Percentiles rank a stretch among this genome's conserved stretches.
phyloP scores from a whole-genome alignment of 2,329 filamentous ascomycete species.

The Lasiodiplodia sp. region DNA sequence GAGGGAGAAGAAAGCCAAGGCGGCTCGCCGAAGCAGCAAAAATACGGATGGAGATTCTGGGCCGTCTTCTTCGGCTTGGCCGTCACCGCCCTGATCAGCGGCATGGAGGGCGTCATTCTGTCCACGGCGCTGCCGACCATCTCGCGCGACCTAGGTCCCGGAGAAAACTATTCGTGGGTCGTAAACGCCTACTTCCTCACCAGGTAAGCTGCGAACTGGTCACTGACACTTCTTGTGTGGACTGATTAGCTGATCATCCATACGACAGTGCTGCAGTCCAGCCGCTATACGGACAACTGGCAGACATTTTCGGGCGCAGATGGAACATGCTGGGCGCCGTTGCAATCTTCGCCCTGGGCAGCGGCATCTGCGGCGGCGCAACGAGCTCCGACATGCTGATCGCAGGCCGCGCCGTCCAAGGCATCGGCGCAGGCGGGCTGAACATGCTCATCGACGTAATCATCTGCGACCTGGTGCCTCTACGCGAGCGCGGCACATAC shows the following conservation, averaged over 20 bases:
- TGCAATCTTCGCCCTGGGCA: conserved; percentile 60
- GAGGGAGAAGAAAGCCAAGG: neutral
- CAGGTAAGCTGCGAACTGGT: neutral
- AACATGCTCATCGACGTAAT: conserved; percentile 50
- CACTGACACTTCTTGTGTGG: no score
- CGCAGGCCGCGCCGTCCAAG: conserved; percentile 63
- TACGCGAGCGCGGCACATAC: conserved; percentile 54
- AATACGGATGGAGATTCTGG: conserved; percentile 34
- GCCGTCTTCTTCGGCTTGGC: conserved; percentile 40
- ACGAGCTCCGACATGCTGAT: conserved; percentile 57
- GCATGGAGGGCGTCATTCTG: conserved; percentile 50
- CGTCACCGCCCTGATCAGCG: conserved; percentile 41
- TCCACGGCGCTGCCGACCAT: conserved; percentile 54
- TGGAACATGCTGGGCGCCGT: conserved; percentile 48
- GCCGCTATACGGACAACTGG: conserved; percentile 59
- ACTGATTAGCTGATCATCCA: neutral
- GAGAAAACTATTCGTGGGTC: conserved; percentile 47
- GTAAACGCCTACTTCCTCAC: conserved; percentile 44
- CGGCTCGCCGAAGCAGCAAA: neutral
- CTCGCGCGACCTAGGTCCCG: conserved; percentile 40
- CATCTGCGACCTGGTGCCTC: conserved; percentile 59
- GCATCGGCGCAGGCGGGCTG: conserved; percentile 55
- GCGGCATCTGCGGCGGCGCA: conserved; percentile 60
- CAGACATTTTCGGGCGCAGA: conserved; percentile 61
- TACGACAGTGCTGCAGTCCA: conserved; percentile 50